Evolutionary conservation across 805 yeast genomes (phyloP), one percentile per base, ranked within the genome.

Genomic region (Teunomyces barrocoloradensis): DNA sequence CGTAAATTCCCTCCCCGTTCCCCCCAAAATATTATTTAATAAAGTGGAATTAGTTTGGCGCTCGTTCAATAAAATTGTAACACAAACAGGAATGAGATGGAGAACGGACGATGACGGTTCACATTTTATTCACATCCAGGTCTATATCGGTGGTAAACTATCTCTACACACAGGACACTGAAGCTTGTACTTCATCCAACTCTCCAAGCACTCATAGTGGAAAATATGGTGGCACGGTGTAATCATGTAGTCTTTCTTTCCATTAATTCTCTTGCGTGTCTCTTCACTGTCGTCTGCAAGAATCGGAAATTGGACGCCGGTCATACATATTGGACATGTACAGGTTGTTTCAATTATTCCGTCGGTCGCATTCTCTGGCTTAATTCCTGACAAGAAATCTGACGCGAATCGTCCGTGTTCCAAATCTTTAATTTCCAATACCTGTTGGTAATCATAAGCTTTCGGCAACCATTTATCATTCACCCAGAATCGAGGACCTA

Each of bases 161-260:
- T 81, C 80, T 58, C 97, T 78, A 66, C 98, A 92, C 5, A 90
- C 91, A 0, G 98, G 98, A 67, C 98, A 92, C 59, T 90, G 96
- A 43, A 92, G 67, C 58, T 90, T 88, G 62, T 89, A 87, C 63
- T 84, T 80, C 97, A 92, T 89, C 97, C 97, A 92, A 52, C 79
- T 81, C 60, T 88, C 95, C 53, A 92, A 70, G 68, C 98, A 91
- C n/a, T 79, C 83, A 1, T 89, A 78, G 61, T 91, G 97, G 78
- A 90, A 92, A 7, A 89, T 81, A 63, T 91, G 98, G 36, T 82
- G 75, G 65, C 98, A 91, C 1, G 97, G 97, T 0, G 98, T 89
- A 3, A 89, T 80, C 94, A 87, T 85, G 58, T 84, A 85, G 10
- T 71, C 66, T 28, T 38, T 44, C 30, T 37, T 42, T 11, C 33